phyloP scores from a whole-genome alignment of 768 basidiomycete genomes.

The Cytidiella melzeri region DNA sequence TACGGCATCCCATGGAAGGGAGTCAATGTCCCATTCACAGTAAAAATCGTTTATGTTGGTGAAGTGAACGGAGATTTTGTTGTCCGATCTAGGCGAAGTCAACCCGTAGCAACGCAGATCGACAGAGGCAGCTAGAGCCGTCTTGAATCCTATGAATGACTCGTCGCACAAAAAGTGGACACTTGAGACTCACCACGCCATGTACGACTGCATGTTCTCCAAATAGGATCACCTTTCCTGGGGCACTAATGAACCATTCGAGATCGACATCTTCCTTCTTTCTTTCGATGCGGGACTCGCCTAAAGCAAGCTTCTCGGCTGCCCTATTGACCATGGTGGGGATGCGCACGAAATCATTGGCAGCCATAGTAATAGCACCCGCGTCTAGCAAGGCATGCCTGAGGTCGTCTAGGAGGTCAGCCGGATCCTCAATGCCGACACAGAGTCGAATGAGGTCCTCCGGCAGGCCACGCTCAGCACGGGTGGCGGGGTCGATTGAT shows the following conservation, averaged over 20 bases:
- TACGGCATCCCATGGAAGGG: slow-evolving; percentile 75
- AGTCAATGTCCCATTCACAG: slow-evolving; percentile 73
- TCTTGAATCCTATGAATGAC: slow-evolving; percentile 37
- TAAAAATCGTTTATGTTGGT: slow-evolving; percentile 73
- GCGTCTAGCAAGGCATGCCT: slow-evolving; percentile 89
- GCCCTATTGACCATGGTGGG: slow-evolving; percentile 46
- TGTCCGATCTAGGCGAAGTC: slow-evolving; percentile 67
- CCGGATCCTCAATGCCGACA: slow-evolving; percentile 94
- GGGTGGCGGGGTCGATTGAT: slow-evolving; percentile 92
- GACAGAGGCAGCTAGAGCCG: slow-evolving; percentile 91
- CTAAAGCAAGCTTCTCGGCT: slow-evolving; percentile 58
- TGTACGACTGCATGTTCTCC: slow-evolving; percentile 99
- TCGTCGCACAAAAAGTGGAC: slow-evolving; percentile 6
- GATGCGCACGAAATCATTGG: slow-evolving; percentile 43
- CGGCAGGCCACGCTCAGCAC: slow-evolving; percentile 95
- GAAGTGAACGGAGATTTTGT: slow-evolving; percentile 69
- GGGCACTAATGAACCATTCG: slow-evolving; percentile 89
- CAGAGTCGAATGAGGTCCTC: slow-evolving; percentile 97
- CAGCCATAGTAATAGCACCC: slow-evolving; percentile 66
- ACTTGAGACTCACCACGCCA: slow-evolving; percentile 68
- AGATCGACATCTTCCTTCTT: slow-evolving; percentile 27
- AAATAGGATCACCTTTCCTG: slow-evolving; percentile 96
- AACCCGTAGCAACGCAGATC: slow-evolving; percentile 94
- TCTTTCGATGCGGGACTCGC: slow-evolving; percentile 15
- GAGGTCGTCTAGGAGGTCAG: slow-evolving; percentile 91